Conservation (phyloP, 2,329 filamentous ascomycete species). For the Colletotrichum sp. region DNA sequence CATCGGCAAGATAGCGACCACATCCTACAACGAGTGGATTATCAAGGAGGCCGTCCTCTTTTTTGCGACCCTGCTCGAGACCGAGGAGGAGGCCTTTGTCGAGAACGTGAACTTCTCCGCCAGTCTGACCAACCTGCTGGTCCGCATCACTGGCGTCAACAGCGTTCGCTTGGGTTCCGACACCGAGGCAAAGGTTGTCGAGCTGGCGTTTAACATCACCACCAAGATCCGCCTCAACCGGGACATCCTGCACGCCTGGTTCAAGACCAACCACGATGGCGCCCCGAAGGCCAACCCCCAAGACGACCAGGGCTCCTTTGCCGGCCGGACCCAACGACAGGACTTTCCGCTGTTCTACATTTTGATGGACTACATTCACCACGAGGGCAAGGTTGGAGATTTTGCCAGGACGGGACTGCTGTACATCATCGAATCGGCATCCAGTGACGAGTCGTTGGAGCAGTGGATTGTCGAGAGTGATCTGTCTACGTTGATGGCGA, state of each 20-base stretch:
- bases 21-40: constrained; percentile 83
- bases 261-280: constrained; percentile 63
- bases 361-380: constrained; percentile 94
- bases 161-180: constrained; percentile 77
- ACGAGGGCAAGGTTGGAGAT: constrained; percentile 92
- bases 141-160: constrained; percentile 77
- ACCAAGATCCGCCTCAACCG: constrained; percentile 94
- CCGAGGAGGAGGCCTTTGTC: constrained; percentile 94
- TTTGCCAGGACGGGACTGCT: constrained; percentile 93
- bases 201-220: constrained; percentile 93
- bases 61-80: constrained; percentile 92
- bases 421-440: constrained; percentile 94
- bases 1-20: constrained; percentile 86
- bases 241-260: constrained; percentile 88
- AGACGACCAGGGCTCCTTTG: constrained; percentile 78
- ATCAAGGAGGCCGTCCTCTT: constrained; percentile 84
- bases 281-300: constrained; percentile 41
- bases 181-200: constrained; percentile 87
- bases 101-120: constrained; percentile 85
- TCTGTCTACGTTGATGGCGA: constrained; percentile 95
- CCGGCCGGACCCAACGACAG: constrained; percentile 83
- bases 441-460: constrained; percentile 81
- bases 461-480: constrained; percentile 98
- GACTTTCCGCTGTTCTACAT: constrained; percentile 97
- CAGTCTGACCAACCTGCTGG: constrained; percentile 85